Evolutionary conservation across 163 green algal genomes (phyloP).

Genomic region (Prototheca wickerhamii): DNA sequence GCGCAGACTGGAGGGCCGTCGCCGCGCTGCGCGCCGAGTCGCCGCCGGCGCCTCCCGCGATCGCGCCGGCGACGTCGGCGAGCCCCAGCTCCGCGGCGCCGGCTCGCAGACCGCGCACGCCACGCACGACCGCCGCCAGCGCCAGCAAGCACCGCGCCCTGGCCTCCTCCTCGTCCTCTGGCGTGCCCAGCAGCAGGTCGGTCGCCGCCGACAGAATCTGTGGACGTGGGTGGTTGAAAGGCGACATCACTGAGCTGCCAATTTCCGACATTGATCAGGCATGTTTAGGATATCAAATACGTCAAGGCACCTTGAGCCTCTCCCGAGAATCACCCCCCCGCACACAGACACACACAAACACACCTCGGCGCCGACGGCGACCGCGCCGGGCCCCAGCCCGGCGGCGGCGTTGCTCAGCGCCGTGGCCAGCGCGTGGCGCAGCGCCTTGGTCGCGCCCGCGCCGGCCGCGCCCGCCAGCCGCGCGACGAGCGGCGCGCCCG

Average conservation of each 20-base stretch:
- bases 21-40: too few relatives aligned
- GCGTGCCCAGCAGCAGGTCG: background rate
- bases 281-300: too few relatives aligned
- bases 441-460: background rate
- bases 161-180: background rate
- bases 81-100: background rate
- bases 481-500: background rate
- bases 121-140: background rate
- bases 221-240: too few relatives aligned
- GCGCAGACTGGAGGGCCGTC: too few relatives aligned
- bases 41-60: background rate
- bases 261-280: background rate
- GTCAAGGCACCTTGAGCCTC: background rate
- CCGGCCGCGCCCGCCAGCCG: conserved; percentile 3
- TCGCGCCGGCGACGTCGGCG: background rate
- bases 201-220: background rate
- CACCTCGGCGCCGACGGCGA: background rate
- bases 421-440: background rate
- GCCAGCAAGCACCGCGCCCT: background rate
- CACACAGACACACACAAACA: background rate
- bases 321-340: background rate
- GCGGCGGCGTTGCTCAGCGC: background rate
- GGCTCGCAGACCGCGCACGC: background rate
- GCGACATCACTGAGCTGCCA: background rate
- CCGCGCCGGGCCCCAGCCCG: background rate